Base-by-base conservation (phyloP, 2,329 filamentous ascomycete species). In the Alternaria sp. region DNA sequence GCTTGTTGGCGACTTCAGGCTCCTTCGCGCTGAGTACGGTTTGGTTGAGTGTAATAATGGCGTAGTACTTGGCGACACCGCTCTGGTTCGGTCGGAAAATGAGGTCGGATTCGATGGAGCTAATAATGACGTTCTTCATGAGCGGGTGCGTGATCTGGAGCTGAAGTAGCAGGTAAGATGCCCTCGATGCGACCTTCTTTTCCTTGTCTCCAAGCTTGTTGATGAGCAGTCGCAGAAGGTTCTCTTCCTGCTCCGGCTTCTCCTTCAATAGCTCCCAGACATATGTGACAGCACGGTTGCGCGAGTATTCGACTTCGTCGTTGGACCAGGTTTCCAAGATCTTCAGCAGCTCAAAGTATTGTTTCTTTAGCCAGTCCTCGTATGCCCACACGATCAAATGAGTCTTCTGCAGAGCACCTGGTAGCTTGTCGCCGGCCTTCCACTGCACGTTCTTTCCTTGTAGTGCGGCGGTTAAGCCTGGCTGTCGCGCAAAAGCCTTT, bases 141-240 rank as follows among this genome's bases (percentile, higher is more conserved):
- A 92, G 85, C 0, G 95, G 95, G 75, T 99, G 95, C 0, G 89
- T 88, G 58, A 89, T 90, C 72, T 97, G 87, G 7, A 99, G 83
- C 74, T 99, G 95, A 51, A 99, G 83, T n/a, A 99, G 83, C 42
- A 98, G 85, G 77, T 97, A 96, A 0, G 95, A 98, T 2, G 94
- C 90, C 60, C 93, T 88, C 4, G 95, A 99, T 1, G 95, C 90
- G 70, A 99, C 96, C 79, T 98, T 99, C 75, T 93, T 93, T 66
- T 96, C 92, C 42, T 90, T 91, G 74, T 99, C 95, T 69, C 96
- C 94, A 26, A 99, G 86, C 79, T 99, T 99, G 82, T 98, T 98
- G 67, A 99, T 92, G 57, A 99, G 81, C 55, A 99, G 82, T 53
- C 94, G 88, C 60, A 99, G 82, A 62, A 99, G 81, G 75, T 99